phyloP scores from a whole-genome alignment of 2,329 filamentous ascomycete species.

The Calonectria honghensis region DNA sequence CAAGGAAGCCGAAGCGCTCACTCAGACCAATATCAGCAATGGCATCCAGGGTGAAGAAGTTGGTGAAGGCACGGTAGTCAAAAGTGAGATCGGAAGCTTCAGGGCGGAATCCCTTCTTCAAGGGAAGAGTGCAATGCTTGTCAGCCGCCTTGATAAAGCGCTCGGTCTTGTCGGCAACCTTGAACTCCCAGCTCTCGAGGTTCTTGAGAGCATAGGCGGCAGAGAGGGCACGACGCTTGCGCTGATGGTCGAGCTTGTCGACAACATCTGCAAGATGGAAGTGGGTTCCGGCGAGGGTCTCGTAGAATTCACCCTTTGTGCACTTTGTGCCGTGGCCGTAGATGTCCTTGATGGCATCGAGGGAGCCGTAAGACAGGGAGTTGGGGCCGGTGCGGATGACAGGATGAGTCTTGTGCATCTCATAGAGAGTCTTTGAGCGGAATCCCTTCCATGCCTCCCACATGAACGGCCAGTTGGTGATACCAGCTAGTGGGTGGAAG shows the following conservation, averaged over 20 bases:
- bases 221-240: slow-evolving; percentile 70
- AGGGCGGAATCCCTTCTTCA: slow-evolving; percentile 55
- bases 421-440: slow-evolving; percentile 67
- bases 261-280: slow-evolving; percentile 71
- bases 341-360: slow-evolving; percentile 59
- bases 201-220: slow-evolving; percentile 72
- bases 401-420: slow-evolving; percentile 66
- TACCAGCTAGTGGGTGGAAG: slow-evolving; percentile 50
- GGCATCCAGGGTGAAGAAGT: slow-evolving; percentile 74
- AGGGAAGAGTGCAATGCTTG: slow-evolving; percentile 61
- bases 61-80: slow-evolving; percentile 70
- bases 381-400: slow-evolving; percentile 56
- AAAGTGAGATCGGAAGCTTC: slow-evolving; percentile 65
- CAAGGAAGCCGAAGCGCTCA: slow-evolving; percentile 71
- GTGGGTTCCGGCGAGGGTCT: slow-evolving; percentile 67
- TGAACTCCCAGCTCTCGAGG: slow-evolving; percentile 72
- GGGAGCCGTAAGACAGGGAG: slow-evolving; percentile 51
- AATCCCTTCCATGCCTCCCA: slow-evolving; percentile 55
- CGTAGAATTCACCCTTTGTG: slow-evolving; percentile 69
- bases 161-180: slow-evolving; percentile 70
- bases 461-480: slow-evolving; percentile 50
- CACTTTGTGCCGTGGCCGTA: slow-evolving; percentile 68
- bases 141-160: slow-evolving; percentile 67
- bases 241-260: slow-evolving; percentile 70
- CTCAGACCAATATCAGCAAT: slow-evolving; percentile 74